Percentiles rank a stretch among this genome's conserved stretches.
Evolutionary conservation across 139 green algal genomes (phyloP).

Genomic region (Parachlorella kessleri): DNA sequence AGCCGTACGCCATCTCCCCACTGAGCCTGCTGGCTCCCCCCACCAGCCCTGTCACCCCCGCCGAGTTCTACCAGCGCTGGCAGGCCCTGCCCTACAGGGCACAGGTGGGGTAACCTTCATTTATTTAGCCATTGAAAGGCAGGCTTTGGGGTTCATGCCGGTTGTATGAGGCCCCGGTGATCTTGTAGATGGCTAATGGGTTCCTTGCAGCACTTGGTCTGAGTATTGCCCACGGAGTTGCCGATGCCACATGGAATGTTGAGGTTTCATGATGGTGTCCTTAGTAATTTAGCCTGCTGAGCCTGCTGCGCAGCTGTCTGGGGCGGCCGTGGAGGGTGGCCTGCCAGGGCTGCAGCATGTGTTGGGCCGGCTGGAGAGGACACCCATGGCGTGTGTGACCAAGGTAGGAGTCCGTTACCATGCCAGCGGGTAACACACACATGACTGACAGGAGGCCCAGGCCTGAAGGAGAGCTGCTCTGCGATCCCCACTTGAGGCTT

Average conservation of each 20-base stretch:
- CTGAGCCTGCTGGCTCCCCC: slow-evolving; percentile 29
- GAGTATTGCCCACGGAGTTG: background rate
- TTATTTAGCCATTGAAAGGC: background rate
- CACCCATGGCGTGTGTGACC: slow-evolving; percentile 21
- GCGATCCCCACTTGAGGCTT: too few species aligned
- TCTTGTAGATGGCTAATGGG: background rate
- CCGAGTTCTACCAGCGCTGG: slow-evolving; percentile 50
- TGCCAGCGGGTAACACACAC: background rate
- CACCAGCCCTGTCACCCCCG: slow-evolving; percentile 11
- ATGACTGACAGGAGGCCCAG: too few species aligned
- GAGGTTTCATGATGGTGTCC: too few species aligned
- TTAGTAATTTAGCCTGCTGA: background rate
- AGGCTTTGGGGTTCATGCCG: background rate
- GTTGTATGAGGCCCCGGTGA: background rate
- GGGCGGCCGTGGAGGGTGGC: slow-evolving; percentile 1
- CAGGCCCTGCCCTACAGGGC: slow-evolving; percentile 34
- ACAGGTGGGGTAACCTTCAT: background rate
- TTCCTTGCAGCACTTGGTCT: background rate
- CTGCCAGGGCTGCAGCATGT: slow-evolving; percentile 1
- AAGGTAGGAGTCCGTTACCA: background rate
- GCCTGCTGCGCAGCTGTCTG: slow-evolving; percentile 9
- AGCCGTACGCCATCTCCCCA: slow-evolving; percentile 24
- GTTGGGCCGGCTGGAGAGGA: slow-evolving; percentile 9
- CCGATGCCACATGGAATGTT: too few species aligned
- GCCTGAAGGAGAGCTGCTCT: too few species aligned